Evolutionary conservation across 2,329 filamentous ascomycete genomes (phyloP).

Genomic region (Ramularia endophylla): DNA sequence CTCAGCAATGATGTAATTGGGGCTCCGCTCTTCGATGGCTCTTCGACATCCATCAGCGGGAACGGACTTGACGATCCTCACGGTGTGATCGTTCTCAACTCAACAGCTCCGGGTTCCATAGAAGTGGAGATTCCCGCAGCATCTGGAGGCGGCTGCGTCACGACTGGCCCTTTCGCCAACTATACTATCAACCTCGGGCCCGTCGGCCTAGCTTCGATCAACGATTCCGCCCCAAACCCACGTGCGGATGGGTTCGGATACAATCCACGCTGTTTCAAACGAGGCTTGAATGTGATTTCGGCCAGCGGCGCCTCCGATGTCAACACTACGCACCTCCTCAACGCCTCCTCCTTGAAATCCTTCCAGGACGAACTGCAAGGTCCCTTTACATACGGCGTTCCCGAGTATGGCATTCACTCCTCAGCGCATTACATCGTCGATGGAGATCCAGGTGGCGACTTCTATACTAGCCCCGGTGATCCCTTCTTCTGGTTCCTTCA

Average conservation of each 20-base stretch:
- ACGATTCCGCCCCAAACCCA: conserved; percentile 27
- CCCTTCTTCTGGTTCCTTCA: conserved; percentile 46
- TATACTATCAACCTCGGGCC: conserved; percentile 44
- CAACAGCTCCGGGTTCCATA: not conserved
- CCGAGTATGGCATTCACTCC: conserved; percentile 35
- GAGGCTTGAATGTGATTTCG: conserved; percentile 29
- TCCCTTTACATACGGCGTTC: conserved; percentile 5
- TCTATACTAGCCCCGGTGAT: conserved; percentile 41
- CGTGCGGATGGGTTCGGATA: conserved; percentile 25
- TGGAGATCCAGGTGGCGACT: conserved; percentile 42
- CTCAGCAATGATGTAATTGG: conserved; percentile 1
- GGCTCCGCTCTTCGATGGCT: conserved; percentile 35
- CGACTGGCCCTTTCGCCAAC: conserved; percentile 46
- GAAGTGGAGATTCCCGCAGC: conserved; percentile 26
- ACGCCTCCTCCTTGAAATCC: conserved; percentile 11
- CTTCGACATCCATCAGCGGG: conserved; percentile 39
- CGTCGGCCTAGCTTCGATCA: conserved; percentile 26
- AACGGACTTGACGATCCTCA: conserved; percentile 14
- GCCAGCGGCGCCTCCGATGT: conserved; percentile 10
- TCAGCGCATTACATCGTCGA: conserved; percentile 44
- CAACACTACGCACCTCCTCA: conserved; percentile 18
- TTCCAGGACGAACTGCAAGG: conserved; percentile 27
- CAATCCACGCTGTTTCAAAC: conserved; percentile 33
- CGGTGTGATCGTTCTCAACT: not conserved
- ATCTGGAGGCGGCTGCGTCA: conserved; percentile 50